These are phyloP conservation scores for Cercis canadensis DNA, from an alignment of 306 rosid species.

Conservation along the genomic window DNA sequence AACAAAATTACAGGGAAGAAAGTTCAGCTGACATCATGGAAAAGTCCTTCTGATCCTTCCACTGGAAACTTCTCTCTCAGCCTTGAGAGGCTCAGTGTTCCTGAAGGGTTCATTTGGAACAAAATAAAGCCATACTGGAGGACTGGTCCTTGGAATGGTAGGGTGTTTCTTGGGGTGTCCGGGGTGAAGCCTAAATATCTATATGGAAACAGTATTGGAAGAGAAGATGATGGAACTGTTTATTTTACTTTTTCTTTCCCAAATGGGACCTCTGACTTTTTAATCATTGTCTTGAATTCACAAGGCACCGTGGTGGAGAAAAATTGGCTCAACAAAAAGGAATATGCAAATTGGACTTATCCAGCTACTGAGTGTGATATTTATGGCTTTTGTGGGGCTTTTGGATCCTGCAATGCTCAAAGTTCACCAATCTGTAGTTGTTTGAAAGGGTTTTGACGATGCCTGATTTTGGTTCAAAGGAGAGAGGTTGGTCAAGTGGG, in stretches of 20 bases:
- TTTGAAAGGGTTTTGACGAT: constrained; percentile 38
- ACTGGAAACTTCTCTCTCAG: constrained; percentile 22
- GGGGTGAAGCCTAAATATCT: background rate
- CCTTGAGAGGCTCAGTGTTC: constrained; percentile 1
- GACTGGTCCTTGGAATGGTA: constrained; percentile 46
- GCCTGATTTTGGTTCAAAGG: no score
- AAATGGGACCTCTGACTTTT: background rate
- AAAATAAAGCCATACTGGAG: background rate
- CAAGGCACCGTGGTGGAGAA: background rate
- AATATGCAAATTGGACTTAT: background rate
- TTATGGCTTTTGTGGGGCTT: constrained; percentile 39
- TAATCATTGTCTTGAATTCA: background rate
- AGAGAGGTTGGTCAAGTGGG: no score
- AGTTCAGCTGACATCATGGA: constrained; percentile 31
- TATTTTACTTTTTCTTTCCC: background rate
- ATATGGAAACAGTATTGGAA: constrained; percentile 1
- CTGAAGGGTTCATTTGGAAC: constrained; percentile 41
- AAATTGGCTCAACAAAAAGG: background rate
- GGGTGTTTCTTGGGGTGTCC: constrained; percentile 30
- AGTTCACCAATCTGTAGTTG: constrained; percentile 40
- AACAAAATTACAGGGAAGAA: constrained; percentile 17
- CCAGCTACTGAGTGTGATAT: constrained; percentile 26
- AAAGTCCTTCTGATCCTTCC: constrained; percentile 40
- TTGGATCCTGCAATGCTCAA: constrained; percentile 10
- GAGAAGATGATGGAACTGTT: constrained; percentile 8